phyloP scores from a whole-genome alignment of 1,284 basidiomycete species.

The Limonomyces culmigenus region DNA sequence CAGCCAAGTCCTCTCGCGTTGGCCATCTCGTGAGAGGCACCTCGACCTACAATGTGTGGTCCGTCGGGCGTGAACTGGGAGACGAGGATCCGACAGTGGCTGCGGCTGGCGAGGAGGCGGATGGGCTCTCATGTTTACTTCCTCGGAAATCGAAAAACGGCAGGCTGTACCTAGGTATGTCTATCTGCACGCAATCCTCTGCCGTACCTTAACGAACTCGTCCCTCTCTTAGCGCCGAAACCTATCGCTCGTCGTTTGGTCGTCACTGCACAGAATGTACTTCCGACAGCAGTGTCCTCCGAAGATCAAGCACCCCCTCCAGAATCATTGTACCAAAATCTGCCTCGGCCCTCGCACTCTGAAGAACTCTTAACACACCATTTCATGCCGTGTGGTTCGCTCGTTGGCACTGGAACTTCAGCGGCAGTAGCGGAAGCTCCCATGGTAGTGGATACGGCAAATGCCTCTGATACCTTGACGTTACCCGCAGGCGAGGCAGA shows the following conservation, averaged over 20 bases:
- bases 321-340: constrained; percentile 29
- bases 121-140: constrained; percentile 37
- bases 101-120: constrained; percentile 46
- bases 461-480: too few species aligned
- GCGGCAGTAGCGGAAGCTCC: too few species aligned
- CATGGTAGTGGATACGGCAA: too few species aligned
- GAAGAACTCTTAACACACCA: constrained; percentile 40
- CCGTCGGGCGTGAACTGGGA: constrained; percentile 19
- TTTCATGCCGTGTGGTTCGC: constrained; percentile 45
- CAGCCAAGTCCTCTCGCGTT: too few species aligned
- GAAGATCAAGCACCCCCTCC: too few species aligned
- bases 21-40: constrained; percentile 35
- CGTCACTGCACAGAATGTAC: too few species aligned
- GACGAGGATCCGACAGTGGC: constrained; percentile 23
- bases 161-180: constrained; percentile 37
- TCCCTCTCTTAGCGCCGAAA: constrained; percentile 28
- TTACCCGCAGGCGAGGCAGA: too few species aligned
- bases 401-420: too few species aligned
- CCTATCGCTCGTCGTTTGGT: constrained; percentile 39
- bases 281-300: too few species aligned
- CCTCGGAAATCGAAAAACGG: constrained; percentile 44
- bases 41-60: constrained; percentile 45
- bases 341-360: constrained; percentile 39
- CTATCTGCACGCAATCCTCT: not conserved
- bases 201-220: not conserved